Conservation (phyloP, 495 filamentous ascomycete species). For the Penicillium nucicola region DNA sequence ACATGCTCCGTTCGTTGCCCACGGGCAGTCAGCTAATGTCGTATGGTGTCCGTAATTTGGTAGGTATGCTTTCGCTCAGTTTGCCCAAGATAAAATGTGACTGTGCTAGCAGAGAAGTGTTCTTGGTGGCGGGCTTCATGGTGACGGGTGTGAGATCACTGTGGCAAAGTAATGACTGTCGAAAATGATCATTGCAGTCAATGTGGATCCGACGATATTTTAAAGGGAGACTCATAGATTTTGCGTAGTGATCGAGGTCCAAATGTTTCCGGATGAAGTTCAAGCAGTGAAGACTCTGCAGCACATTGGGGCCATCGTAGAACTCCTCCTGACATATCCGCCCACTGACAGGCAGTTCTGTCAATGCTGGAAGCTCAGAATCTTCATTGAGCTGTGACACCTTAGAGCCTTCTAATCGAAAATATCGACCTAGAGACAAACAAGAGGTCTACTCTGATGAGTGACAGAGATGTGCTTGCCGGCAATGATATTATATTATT, state of each 20-base stretch:
- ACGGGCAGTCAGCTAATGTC: background rate
- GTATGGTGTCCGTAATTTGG: constrained; percentile 2
- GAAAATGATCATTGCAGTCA: constrained; percentile 33
- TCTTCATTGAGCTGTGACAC: background rate
- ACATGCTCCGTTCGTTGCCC: background rate
- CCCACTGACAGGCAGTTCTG: background rate
- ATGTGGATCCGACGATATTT: constrained; percentile 10
- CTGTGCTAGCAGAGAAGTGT: background rate
- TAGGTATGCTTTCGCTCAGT: constrained; percentile 18
- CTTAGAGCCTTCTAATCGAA: background rate
- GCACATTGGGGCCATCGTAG: constrained; percentile 14
- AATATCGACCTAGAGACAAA: background rate
- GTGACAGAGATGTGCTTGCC: background rate
- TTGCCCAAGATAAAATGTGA: constrained; percentile 9
- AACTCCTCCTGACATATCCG: constrained; percentile 2
- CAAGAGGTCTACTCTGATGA: background rate
- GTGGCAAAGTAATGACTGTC: constrained; percentile 32
- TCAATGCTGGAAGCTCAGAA: background rate
- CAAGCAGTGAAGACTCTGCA: constrained; percentile 15
- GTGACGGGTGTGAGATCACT: constrained; percentile 18
- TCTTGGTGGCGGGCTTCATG: constrained; percentile 6
- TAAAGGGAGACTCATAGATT: constrained; percentile 2
- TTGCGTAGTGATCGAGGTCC: constrained; percentile 8
- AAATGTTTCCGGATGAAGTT: constrained; percentile 12
- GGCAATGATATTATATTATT: background rate